Evolutionary conservation across 306 rosid species (phyloP).

Genomic region (Betula pendula): DNA sequence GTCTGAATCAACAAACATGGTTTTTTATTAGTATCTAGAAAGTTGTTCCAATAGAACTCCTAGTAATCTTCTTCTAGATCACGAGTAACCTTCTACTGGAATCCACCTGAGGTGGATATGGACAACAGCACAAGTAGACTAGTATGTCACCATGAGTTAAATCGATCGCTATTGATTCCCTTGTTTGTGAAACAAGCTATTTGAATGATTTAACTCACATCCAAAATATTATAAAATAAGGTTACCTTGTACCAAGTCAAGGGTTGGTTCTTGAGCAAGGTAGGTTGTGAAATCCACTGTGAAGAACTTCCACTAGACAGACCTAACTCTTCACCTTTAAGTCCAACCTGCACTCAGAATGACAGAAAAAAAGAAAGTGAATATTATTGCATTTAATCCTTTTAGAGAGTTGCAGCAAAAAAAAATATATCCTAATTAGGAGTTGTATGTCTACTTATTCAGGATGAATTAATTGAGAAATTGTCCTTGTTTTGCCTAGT

Average conservation of each 20-base stretch:
- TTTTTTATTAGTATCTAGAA: slow-evolving; percentile 30
- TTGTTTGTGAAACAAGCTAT: background rate
- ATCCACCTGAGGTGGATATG: background rate
- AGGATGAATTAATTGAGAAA: background rate
- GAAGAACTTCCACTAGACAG: slow-evolving; percentile 61
- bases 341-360: slow-evolving; percentile 68
- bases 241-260: slow-evolving; percentile 95
- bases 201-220: background rate
- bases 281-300: slow-evolving; percentile 65
- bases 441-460: background rate
- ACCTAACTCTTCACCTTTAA: slow-evolving; percentile 67
- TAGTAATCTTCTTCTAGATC: slow-evolving; percentile 3
- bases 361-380: slow-evolving; percentile 9
- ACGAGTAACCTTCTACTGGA: background rate
- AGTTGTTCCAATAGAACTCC: slow-evolving; percentile 5
- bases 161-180: background rate
- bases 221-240: background rate
- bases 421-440: background rate
- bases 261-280: slow-evolving; percentile 73
- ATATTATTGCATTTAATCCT: slow-evolving; percentile 17
- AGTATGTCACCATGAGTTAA: slow-evolving; percentile 3
- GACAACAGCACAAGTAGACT: background rate
- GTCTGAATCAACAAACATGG: slow-evolving; percentile 50
- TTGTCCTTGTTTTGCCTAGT: background rate
- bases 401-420: background rate